Conservation (phyloP, 805 yeast genomes). For the Kuraishia ogatae region DNA sequence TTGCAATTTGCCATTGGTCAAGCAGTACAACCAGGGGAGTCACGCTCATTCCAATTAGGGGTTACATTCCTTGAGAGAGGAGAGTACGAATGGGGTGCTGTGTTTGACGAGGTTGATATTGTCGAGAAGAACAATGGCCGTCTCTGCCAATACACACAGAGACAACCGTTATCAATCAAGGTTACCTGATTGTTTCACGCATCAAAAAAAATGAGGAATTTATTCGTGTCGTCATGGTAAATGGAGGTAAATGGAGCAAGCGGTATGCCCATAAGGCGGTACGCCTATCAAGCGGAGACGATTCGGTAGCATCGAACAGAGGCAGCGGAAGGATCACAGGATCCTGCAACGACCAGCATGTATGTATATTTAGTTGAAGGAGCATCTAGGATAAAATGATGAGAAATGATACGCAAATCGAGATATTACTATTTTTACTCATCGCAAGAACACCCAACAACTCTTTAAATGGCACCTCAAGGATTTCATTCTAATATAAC, state of each 20-base stretch:
- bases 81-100: constrained; percentile 71
- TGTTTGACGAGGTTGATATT: constrained; percentile 37
- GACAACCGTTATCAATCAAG: background rate
- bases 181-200: background rate
- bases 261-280: no score
- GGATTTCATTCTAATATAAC: no score
- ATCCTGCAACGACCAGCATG: no score
- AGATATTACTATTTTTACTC: no score
- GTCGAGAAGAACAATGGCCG: background rate
- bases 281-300: no score
- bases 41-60: constrained; percentile 36
- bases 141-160: background rate
- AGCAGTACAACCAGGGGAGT: constrained; percentile 32
- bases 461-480: no score
- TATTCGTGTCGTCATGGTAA: no score
- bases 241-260: no score
- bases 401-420: background rate
- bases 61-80: constrained; percentile 69
- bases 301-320: no score
- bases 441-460: no score
- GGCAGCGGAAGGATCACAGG: no score
- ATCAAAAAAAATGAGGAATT: no score
- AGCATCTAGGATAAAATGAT: background rate
- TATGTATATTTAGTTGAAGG: background rate
- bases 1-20: constrained; percentile 46